These are phyloP conservation scores for Pythium volutum DNA, from an alignment of 352 stramenopile species.

Conservation along the genomic window DNA sequence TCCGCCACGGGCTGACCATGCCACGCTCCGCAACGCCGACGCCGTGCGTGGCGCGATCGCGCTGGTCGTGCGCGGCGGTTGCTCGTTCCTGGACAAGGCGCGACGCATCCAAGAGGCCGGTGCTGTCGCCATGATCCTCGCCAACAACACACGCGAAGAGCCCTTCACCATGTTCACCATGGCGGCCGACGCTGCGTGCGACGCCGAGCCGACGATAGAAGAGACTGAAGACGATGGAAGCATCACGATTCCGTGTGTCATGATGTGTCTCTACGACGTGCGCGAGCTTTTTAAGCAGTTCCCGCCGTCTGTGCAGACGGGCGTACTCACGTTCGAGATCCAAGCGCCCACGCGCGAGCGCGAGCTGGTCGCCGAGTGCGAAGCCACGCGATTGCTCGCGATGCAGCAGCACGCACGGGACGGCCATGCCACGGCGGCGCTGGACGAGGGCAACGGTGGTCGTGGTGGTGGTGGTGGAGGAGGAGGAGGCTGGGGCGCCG, in stretches of 20 bases:
- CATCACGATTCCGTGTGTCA: conserved; percentile 57
- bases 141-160: conserved; percentile 58
- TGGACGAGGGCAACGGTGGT: background rate
- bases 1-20: conserved; percentile 54
- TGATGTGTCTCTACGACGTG: conserved; percentile 65
- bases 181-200: conserved; percentile 28
- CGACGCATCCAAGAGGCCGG: conserved; percentile 50
- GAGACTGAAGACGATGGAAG: conserved; percentile 18
- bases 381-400: conserved; percentile 7
- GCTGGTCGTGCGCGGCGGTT: conserved; percentile 64
- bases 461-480: too few species aligned
- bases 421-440: conserved; percentile 2
- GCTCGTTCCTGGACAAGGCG: conserved; percentile 66
- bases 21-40: conserved; percentile 39
- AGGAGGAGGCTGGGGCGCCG: conserved; percentile 27
- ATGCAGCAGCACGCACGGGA: conserved; percentile 26
- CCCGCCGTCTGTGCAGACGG: conserved; percentile 43
- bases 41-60: conserved; percentile 51
- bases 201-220: background rate
- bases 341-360: conserved; percentile 14
- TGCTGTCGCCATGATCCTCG: conserved; percentile 51
- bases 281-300: conserved; percentile 61
- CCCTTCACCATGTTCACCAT: conserved; percentile 61
- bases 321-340: conserved; percentile 47
- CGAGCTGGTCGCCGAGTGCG: conserved; percentile 18